Evolutionary conservation across 2,329 filamentous ascomycete species (phyloP).

Genomic region (Arthrobotrys conoides): DNA sequence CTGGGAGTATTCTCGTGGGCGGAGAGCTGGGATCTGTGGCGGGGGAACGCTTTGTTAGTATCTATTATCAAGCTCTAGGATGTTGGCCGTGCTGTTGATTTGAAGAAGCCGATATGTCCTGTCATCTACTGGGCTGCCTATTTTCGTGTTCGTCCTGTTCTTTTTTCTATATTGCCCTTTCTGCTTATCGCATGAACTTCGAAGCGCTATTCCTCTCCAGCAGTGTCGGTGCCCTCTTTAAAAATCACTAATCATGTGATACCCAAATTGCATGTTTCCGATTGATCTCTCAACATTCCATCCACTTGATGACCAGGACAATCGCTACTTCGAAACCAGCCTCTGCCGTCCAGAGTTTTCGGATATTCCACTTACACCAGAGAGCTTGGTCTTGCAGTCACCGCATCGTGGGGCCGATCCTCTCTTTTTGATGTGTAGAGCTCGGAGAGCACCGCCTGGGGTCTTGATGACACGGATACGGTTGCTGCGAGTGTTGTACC

Average conservation of each 20-base stretch:
- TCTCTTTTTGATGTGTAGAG: constrained; percentile 99
- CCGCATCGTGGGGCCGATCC: constrained; percentile 98
- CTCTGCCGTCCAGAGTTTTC: background rate
- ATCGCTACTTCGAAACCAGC: constrained; percentile 60
- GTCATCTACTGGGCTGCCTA: background rate
- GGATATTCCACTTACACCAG: constrained; percentile 82
- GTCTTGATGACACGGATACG: constrained; percentile 96
- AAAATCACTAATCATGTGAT: background rate
- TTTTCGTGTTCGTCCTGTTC: background rate
- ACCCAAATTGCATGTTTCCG: background rate
- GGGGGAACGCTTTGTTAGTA: constrained; percentile 27
- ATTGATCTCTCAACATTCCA: background rate
- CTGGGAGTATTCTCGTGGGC: constrained; percentile 96
- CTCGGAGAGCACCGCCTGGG: constrained; percentile 92
- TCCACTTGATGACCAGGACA: constrained; percentile 15
- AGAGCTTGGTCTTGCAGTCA: constrained; percentile 98
- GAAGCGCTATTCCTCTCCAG: background rate
- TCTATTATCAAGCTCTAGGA: background rate
- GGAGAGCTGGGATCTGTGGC: constrained; percentile 88
- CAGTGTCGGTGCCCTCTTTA: background rate
- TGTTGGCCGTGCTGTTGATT: background rate
- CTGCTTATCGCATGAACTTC: background rate
- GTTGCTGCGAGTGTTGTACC: constrained; percentile 99
- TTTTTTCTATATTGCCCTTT: background rate
- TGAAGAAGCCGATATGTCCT: constrained; percentile 30